Evolutionary conservation across 2,329 filamentous ascomycete genomes (phyloP).

Genomic region (Pestalotiopsis sp.): DNA sequence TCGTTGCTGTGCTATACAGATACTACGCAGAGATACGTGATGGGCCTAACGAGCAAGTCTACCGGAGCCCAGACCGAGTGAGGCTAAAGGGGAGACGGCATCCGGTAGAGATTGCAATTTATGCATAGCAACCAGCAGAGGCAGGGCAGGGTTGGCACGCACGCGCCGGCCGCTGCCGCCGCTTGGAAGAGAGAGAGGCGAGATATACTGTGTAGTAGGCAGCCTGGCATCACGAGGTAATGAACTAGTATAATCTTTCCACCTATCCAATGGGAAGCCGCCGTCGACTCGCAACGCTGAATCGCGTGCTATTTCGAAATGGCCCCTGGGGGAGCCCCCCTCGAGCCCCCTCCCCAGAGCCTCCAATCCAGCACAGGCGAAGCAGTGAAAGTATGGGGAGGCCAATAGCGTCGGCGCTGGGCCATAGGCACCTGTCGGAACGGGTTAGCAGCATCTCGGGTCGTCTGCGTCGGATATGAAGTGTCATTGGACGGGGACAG

Average conservation of each 20-base stretch:
- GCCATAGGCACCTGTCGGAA: neutral
- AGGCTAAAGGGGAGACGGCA: neutral
- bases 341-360: neutral
- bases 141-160: neutral
- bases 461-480: neutral
- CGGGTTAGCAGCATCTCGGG: neutral
- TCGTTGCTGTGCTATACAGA: neutral
- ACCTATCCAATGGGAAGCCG: constrained; percentile 5
- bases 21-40: neutral
- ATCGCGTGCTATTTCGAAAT: constrained; percentile 7
- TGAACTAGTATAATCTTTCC: neutral
- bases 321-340: neutral
- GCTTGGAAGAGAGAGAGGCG: neutral
- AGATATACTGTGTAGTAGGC: neutral
- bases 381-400: neutral
- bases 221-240: neutral
- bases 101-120: neutral
- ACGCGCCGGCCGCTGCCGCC: neutral
- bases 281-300: constrained; percentile 3
- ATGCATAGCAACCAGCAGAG: neutral
- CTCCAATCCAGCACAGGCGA: neutral
- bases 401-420: neutral
- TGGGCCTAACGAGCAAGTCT: neutral
- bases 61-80: neutral
- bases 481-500: neutral